phyloP scores from a whole-genome alignment of 78 protist genomes.

The slime mould (Dictyostelium discoideum) region DNA sequence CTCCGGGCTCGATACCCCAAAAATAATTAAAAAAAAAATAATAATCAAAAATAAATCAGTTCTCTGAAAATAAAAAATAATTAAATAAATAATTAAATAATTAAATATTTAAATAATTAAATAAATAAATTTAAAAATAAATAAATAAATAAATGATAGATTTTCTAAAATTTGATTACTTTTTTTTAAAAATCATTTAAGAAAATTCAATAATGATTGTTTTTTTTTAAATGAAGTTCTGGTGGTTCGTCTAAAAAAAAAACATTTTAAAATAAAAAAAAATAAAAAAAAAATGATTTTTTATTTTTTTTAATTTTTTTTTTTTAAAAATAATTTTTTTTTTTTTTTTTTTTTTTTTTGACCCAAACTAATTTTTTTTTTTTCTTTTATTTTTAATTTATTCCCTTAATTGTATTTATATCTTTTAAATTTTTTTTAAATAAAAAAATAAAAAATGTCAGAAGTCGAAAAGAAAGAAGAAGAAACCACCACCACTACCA shows the following conservation, averaged over 20 bases:
- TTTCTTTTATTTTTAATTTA: not conserved
- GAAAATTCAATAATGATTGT: not conserved
- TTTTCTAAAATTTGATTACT: not conserved
- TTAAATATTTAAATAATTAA: no score
- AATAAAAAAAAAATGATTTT: not conserved
- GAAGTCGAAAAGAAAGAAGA: constrained; percentile 14
- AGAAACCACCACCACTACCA: not conserved
- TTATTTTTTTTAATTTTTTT: not conserved
- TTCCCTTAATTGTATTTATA: not conserved
- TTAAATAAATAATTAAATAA: no score
- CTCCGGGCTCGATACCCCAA: no score
- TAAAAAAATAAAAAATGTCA: not conserved
- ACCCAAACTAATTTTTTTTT: not conserved
- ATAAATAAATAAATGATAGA: no score
- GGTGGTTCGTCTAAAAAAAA: not conserved
- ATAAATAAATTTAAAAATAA: no score
- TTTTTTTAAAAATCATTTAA: no score
- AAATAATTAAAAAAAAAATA: no score
- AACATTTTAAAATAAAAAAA: no score
- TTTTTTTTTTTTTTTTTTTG: not conserved
- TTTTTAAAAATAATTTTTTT: not conserved
- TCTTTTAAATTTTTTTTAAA: not conserved
- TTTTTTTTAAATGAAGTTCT: not conserved
- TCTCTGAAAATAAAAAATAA: no score
- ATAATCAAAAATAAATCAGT: no score